Evolutionary conservation across 805 yeast genomes (phyloP).

Genomic region (Brettanomyces sp.): DNA sequence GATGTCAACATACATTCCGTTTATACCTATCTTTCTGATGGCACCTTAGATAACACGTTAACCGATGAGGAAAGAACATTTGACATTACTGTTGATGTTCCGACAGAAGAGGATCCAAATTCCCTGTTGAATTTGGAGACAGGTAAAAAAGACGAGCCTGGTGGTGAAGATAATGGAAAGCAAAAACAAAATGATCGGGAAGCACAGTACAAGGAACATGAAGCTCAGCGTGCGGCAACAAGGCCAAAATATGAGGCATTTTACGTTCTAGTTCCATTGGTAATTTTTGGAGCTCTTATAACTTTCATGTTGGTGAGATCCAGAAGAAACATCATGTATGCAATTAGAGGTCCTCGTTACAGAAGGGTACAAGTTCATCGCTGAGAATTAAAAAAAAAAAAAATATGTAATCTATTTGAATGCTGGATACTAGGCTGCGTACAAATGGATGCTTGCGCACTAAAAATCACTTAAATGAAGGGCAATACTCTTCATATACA

Average conservation of each 20-base stretch:
- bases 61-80: conserved; percentile 1
- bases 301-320: conserved; percentile 9
- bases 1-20: conserved; percentile 31
- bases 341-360: conserved; percentile 23
- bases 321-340: conserved; percentile 12
- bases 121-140: not conserved
- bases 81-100: not conserved
- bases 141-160: not conserved
- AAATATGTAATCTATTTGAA: not conserved
- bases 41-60: not conserved
- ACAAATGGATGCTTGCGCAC: not conserved
- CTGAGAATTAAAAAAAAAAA: not conserved
- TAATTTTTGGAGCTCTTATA: conserved; percentile 5
- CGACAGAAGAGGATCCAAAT: not conserved
- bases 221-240: not conserved
- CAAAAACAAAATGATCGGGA: not conserved
- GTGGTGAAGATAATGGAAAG: not conserved
- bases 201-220: not conserved
- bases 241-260: conserved; percentile 1
- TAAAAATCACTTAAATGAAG: not conserved
- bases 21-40: conserved; percentile 2
- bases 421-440: too few relatives aligned
- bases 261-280: conserved; percentile 11
- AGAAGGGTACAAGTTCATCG: conserved; percentile 13
- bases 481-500: conserved; percentile 11